Evolutionary conservation across 2,329 filamentous ascomycete species (phyloP).

Genomic region (Cytospora mali): DNA sequence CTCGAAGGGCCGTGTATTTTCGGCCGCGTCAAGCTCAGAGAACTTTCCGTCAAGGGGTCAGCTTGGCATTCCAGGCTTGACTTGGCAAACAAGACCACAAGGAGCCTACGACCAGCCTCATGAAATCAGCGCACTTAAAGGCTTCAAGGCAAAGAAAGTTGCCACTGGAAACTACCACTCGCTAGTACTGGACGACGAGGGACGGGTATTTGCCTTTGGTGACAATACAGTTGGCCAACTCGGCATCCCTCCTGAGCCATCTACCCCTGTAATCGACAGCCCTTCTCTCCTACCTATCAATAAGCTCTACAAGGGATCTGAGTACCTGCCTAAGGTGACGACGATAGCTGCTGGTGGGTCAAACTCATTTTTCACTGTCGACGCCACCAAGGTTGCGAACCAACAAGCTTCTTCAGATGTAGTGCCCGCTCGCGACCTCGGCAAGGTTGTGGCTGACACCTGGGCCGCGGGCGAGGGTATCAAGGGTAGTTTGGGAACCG

Average conservation of each 20-base stretch:
- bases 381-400: conserved; percentile 64
- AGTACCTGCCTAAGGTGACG: conserved; percentile 68
- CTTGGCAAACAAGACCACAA: conserved; percentile 74
- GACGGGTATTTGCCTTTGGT: conserved; percentile 82
- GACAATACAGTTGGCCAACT: conserved; percentile 92
- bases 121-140: conserved; percentile 72
- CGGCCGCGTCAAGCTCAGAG: conserved; percentile 78
- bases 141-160: conserved; percentile 71
- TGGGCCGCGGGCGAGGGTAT: conserved; percentile 90
- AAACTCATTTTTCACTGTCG: conserved; percentile 86
- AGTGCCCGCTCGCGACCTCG: conserved; percentile 46
- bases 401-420: conserved; percentile 41
- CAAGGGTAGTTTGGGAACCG: conserved; percentile 79
- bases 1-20: conserved; percentile 81
- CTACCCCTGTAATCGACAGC: conserved; percentile 64
- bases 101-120: conserved; percentile 82
- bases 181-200: conserved; percentile 72
- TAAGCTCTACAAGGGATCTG: conserved; percentile 71
- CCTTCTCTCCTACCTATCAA: conserved; percentile 72
- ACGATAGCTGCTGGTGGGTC: conserved; percentile 81
- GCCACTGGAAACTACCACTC: conserved; percentile 89
- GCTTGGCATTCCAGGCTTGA: conserved; percentile 81
- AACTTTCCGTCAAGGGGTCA: conserved; percentile 83
- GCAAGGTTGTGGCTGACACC: conserved; percentile 70
- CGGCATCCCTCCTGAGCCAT: conserved; percentile 71